Percentiles rank a stretch among this genome's conserved stretches.
These are phyloP conservation scores for Sporothrix brasiliensis DNA, from an alignment of 2,329 filamentous ascomycete genomes.

Conservation along the genomic window DNA sequence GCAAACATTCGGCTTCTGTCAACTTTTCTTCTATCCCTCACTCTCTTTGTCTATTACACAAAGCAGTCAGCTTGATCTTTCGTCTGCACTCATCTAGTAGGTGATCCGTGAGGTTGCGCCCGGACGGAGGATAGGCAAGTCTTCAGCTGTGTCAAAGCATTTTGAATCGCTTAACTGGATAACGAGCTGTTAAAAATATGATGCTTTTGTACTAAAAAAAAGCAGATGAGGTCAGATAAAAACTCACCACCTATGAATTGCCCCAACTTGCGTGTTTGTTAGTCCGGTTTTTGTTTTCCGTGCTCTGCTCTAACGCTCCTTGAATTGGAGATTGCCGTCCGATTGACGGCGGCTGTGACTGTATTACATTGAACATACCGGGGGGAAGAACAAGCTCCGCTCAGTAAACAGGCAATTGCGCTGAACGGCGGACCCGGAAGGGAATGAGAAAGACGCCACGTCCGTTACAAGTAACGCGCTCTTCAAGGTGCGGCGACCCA, in stretches of 20 bases:
- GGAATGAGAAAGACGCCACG: neutral
- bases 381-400: neutral
- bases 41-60: neutral
- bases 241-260: neutral
- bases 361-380: neutral
- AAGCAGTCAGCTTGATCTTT: neutral
- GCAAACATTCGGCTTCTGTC: neutral
- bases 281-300: conserved; percentile 22
- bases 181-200: neutral
- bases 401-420: neutral
- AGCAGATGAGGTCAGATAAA: too few species aligned
- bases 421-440: neutral
- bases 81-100: neutral
- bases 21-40: neutral
- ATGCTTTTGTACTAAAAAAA: neutral
- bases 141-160: neutral
- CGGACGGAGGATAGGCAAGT: conserved; percentile 17
- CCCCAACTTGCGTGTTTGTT: neutral
- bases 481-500: neutral
- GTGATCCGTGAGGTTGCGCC: conserved; percentile 15
- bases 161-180: neutral
- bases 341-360: neutral
- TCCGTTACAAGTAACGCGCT: neutral
- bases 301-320: neutral
- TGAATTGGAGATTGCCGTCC: neutral